Conservation (phyloP, 306 rosid genomes). For the Fragaria vesca region DNA sequence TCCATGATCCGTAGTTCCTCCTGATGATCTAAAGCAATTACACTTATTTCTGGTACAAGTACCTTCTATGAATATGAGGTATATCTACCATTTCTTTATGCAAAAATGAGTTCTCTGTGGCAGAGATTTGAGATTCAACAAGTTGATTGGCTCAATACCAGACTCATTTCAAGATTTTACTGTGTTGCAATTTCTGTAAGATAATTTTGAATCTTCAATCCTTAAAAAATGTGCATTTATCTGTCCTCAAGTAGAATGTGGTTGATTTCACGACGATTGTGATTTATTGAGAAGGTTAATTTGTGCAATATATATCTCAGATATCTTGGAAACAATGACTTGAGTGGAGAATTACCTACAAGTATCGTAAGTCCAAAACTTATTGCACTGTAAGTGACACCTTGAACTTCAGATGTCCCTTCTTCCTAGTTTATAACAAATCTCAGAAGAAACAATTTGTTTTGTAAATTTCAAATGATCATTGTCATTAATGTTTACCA, state of each 20-base stretch:
- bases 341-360: constrained; percentile 33
- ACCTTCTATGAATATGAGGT: neutral
- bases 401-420: constrained; percentile 10
- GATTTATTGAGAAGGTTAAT: constrained; percentile 7
- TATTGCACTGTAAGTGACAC: constrained; percentile 33
- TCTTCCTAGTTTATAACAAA: neutral
- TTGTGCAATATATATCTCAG: constrained; percentile 15
- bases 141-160: constrained; percentile 34
- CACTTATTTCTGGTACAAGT: neutral
- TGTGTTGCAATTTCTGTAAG: constrained; percentile 33
- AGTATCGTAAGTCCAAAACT: constrained; percentile 28
- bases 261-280: neutral
- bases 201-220: neutral
- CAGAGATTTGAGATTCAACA: constrained; percentile 42
- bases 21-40: neutral
- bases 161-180: constrained; percentile 32
- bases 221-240: neutral
- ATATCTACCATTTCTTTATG: neutral
- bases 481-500: neutral
- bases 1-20: neutral
- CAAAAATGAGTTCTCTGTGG: neutral
- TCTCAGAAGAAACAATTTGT: neutral
- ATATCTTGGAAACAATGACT: constrained; percentile 37
- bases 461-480: neutral
- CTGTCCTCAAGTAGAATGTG: neutral